Percentiles rank a stretch among this genome's conserved stretches.
These are phyloP conservation scores for Inga laurina DNA, from an alignment of 306 rosid genomes.

Conservation along the genomic window DNA sequence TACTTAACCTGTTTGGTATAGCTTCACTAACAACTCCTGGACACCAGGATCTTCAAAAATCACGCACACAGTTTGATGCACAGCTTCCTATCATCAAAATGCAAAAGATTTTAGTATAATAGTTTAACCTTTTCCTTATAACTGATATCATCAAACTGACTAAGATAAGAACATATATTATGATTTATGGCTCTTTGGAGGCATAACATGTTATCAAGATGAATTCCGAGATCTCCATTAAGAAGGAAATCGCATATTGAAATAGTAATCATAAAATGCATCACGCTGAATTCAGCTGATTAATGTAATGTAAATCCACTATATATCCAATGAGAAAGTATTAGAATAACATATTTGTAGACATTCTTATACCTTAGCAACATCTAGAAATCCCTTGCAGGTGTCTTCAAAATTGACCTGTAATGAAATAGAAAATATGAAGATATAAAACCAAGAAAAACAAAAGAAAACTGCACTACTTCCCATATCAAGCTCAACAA, in stretches of 20 bases:
- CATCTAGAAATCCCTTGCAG: constrained; percentile 95
- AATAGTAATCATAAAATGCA: constrained; percentile 13
- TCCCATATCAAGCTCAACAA: background rate
- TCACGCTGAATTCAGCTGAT: background rate
- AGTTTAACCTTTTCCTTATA: constrained; percentile 23
- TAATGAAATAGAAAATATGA: constrained; percentile 30
- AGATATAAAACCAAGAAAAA: constrained; percentile 15
- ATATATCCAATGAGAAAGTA: background rate
- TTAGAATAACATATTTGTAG: background rate
- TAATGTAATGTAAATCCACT: background rate
- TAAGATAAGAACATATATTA: background rate
- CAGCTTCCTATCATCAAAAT: constrained; percentile 75
- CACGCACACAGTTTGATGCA: constrained; percentile 89
- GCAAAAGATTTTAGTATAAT: constrained; percentile 15
- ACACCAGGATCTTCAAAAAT: constrained; percentile 99
- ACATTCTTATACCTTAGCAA: constrained; percentile 75
- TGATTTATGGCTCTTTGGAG: background rate
- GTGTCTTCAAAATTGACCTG: constrained; percentile 99
- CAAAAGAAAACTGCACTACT: background rate
- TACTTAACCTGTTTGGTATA: constrained; percentile 62
- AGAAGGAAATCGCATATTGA: background rate
- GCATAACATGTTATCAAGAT: background rate
- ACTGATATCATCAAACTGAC: constrained; percentile 25
- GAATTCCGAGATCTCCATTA: background rate
- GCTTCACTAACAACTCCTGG: constrained; percentile 83